A percentile compares a stretch with the other conserved stretches of the same genome.
These are phyloP conservation scores for Rachicladosporium sp. DNA, from an alignment of 2,329 filamentous ascomycete species.

Conservation along the genomic window DNA sequence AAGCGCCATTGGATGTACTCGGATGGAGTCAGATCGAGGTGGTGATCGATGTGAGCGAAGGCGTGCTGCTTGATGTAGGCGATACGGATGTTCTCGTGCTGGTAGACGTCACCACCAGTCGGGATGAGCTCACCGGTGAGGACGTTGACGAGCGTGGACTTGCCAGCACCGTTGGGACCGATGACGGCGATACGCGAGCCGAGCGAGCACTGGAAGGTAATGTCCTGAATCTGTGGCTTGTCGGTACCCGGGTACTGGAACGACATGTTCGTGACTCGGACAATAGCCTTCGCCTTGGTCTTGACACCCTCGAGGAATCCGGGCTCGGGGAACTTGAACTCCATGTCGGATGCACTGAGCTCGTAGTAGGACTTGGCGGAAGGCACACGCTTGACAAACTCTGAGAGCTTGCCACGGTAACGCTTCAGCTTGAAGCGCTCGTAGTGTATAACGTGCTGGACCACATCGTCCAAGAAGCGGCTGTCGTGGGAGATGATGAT, in stretches of 20 bases:
- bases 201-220: slow-evolving; percentile 96
- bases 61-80: slow-evolving; percentile 99
- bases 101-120: slow-evolving; percentile 90
- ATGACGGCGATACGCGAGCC: slow-evolving; percentile 99
- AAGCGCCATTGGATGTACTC: slow-evolving; percentile 99
- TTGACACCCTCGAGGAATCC: slow-evolving; percentile 99
- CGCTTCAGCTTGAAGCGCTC: slow-evolving; percentile 99
- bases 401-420: slow-evolving; percentile 88
- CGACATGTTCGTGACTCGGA: slow-evolving; percentile 93
- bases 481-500: slow-evolving; percentile 99
- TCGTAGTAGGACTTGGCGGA: slow-evolving; percentile 97
- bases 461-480: slow-evolving; percentile 94
- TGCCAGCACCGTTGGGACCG: slow-evolving; percentile 98
- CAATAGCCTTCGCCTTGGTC: slow-evolving; percentile 99
- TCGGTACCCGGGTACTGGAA: slow-evolving; percentile 96
- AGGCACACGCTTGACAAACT: slow-evolving; percentile 89
- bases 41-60: slow-evolving; percentile 98
- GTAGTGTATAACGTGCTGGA: slow-evolving; percentile 99
- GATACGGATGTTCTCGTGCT: slow-evolving; percentile 99
- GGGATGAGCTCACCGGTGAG: slow-evolving; percentile 97
- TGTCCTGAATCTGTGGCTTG: slow-evolving; percentile 84
- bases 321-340: slow-evolving; percentile 98
- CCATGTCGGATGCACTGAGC: slow-evolving; percentile 89
- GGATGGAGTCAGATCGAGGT: slow-evolving; percentile 91
- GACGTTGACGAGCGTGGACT: slow-evolving; percentile 98